phyloP scores from a whole-genome alignment of 2,329 filamentous ascomycete genomes.

The Aspergillus sp. region DNA sequence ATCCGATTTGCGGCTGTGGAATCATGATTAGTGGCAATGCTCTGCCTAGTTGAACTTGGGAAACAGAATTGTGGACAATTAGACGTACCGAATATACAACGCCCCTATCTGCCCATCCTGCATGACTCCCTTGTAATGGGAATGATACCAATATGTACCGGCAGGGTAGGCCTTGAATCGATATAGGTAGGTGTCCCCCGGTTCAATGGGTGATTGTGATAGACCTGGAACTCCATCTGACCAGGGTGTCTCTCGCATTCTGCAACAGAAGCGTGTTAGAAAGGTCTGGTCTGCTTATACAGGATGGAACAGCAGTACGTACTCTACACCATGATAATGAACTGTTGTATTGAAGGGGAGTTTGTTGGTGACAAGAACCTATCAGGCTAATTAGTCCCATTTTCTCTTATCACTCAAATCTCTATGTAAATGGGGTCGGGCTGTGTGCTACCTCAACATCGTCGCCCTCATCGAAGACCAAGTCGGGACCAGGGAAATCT shows the following conservation, averaged over 20 bases:
- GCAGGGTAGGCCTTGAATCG: conserved; percentile 55
- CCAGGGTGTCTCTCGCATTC: conserved; percentile 55
- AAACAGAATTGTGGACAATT: background rate
- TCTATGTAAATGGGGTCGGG: background rate
- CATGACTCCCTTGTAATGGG: conserved; percentile 56
- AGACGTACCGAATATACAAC: conserved; percentile 30
- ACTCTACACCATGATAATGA: conserved; percentile 44
- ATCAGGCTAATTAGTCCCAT: background rate
- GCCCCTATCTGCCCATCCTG: conserved; percentile 60
- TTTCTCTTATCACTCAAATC: background rate
- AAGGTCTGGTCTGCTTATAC: background rate
- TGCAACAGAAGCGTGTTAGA: background rate
- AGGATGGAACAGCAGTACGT: background rate
- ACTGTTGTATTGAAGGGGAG: conserved; percentile 31
- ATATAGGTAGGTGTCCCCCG: conserved; percentile 52
- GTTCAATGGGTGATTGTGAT: conserved; percentile 53
- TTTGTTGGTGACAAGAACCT: conserved; percentile 33
- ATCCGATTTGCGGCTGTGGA: conserved; percentile 26
- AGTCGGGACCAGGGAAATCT: conserved; percentile 31
- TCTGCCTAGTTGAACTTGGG: no score
- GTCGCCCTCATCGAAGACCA: conserved; percentile 29
- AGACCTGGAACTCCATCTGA: conserved; percentile 60
- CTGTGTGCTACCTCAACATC: conserved; percentile 25
- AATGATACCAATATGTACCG: conserved; percentile 59
- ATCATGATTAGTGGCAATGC: conserved; percentile 11